Percentiles rank a stretch among this genome's conserved stretches.
Conservation (phyloP, 305 asterid species). For the Rubia peregrina region DNA sequence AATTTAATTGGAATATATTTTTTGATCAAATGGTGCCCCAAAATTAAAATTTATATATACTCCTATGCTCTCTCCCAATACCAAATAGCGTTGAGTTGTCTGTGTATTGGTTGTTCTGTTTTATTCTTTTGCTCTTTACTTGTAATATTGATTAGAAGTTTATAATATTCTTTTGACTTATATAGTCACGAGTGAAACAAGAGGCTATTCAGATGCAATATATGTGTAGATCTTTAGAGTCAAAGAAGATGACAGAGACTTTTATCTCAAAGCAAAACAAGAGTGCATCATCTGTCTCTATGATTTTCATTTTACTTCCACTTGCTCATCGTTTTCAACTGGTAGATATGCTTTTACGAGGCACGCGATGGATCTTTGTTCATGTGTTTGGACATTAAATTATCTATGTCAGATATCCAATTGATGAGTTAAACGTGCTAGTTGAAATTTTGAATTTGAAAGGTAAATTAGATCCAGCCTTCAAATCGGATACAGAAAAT, state of each 20-base stretch:
- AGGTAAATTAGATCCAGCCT: slow-evolving; percentile 37
- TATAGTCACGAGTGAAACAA: slow-evolving; percentile 37
- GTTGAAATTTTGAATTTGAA: slow-evolving; percentile 63
- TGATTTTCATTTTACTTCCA: slow-evolving; percentile 49
- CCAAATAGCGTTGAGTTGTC: too few species aligned
- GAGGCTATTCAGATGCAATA: slow-evolving; percentile 22
- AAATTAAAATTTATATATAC: too few species aligned
- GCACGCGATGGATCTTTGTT: slow-evolving; percentile 55
- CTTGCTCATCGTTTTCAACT: slow-evolving; percentile 57
- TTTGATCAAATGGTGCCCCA: too few species aligned
- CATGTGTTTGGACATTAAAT: slow-evolving; percentile 43
- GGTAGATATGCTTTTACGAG: slow-evolving; percentile 41
- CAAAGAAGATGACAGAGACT: slow-evolving; percentile 32
- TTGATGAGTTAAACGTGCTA: slow-evolving; percentile 16
- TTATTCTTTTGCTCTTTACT: background rate
- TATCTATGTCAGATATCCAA: too few species aligned
- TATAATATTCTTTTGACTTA: slow-evolving; percentile 13
- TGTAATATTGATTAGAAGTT: background rate
- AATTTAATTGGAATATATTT: too few species aligned
- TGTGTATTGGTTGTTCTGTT: background rate
- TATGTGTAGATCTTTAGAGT: slow-evolving; percentile 32
- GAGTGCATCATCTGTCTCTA: slow-evolving; percentile 59
- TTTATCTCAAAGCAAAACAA: slow-evolving; percentile 20
- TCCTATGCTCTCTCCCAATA: too few species aligned
- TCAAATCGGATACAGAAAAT: slow-evolving; percentile 34